Base-by-base conservation (phyloP, 106 monocot genomes). In the Platanthera guangdongensis region DNA sequence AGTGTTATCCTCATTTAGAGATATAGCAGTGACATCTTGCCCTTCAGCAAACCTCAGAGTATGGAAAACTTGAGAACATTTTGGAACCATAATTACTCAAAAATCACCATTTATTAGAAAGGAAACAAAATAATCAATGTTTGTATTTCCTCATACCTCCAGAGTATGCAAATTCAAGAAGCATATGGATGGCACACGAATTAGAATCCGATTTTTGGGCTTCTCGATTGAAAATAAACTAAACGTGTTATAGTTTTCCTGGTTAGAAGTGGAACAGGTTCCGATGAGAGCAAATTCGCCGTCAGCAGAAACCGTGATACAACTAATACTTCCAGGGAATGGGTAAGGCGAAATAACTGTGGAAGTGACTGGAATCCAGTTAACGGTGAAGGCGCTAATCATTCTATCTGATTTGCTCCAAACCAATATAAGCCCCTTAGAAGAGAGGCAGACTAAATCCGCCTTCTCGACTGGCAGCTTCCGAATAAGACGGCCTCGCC, bases 151-250 rank as follows among this genome's bases (percentile, higher is more conserved):
- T 16, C 51, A 57, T 89, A 97, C 97, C 97, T 91, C 77, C 1
- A 97, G 85, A 75, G 80, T 88, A 62, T 92, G 92, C 81, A 99
- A 74, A 84, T 90, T 83, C 62, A 99, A 69, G 74, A 99, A 88
- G 80, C 85, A 86, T 68, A 99, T 73, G n/a, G 99, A 94, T 75
- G 94, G 99, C 64, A 94, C 92, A 39, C 83, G 83, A 80, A 94
- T 19, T 52, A 83, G 21, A 51, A 82, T 57, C 62, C 60, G 79
- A 14, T 83, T 75, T 15, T 57, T 54, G 6, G 52, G 28, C 28
- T 51, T 30, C 74, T 81, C 82, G 74, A 50, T 32, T 69, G 68
- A 8, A 45, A 51, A 32, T 49, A 74, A 39, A 50, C 50, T 5
- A 13, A 9, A 18, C 28, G 19, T 68, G 47, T 54, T 32, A 45